Evolutionary conservation across 129 eudicot genomes (phyloP).

Genomic region (Flaveria sonorensis): DNA sequence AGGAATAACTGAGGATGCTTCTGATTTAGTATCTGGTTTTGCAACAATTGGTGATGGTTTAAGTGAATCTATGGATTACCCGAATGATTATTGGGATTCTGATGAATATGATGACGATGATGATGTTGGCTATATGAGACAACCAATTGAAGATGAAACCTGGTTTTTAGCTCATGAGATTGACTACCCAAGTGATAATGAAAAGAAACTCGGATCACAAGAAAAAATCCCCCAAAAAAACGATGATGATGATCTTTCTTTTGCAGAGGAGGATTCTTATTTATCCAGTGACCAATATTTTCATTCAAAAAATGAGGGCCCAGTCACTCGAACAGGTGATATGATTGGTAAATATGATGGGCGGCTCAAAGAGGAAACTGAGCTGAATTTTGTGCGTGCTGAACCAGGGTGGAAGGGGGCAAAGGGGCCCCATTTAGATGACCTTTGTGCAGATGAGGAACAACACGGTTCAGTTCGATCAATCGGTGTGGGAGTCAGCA

Average conservation of each 20-base stretch:
- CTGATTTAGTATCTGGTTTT: constrained; percentile 92
- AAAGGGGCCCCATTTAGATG: constrained; percentile 66
- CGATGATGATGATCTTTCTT: constrained; percentile 90
- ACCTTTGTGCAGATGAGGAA: constrained; percentile 75
- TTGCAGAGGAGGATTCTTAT: constrained; percentile 89
- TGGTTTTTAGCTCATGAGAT: constrained; percentile 99
- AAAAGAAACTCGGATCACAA: constrained; percentile 77
- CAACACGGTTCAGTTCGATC: constrained; percentile 94
- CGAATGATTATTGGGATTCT: constrained; percentile 95
- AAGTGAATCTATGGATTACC: constrained; percentile 88
- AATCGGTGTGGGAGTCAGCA: constrained; percentile 93
- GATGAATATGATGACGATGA: constrained; percentile 99
- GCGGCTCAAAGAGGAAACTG: constrained; percentile 79
- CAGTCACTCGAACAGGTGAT: constrained; percentile 52
- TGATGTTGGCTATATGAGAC: constrained; percentile 97
- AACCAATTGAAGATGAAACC: constrained; percentile 97
- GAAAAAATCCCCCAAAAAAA: constrained; percentile 65
- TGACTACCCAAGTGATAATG: constrained; percentile 95
- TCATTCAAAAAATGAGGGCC: constrained; percentile 57
- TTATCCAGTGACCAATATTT: constrained; percentile 69
- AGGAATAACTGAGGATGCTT: constrained; percentile 90
- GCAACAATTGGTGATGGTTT: constrained; percentile 96
- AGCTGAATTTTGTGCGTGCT: constrained; percentile 68
- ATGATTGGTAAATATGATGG: constrained; percentile 74
- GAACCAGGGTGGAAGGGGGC: constrained; percentile 95